These are phyloP conservation scores for Leishmania major DNA, from an alignment of 208 protist genomes.

Conservation along the genomic window DNA sequence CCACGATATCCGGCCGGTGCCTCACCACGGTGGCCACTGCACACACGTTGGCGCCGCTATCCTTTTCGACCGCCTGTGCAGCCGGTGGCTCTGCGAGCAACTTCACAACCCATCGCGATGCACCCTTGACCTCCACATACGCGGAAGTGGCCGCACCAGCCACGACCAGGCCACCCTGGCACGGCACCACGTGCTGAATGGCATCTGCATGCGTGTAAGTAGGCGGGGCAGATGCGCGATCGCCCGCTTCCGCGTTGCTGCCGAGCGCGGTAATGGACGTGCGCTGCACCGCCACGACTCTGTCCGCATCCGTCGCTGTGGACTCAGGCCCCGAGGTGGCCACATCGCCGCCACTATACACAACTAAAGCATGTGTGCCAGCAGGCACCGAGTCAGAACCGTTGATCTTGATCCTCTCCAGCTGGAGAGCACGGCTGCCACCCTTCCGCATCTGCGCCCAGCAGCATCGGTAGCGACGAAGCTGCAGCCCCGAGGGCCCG, in stretches of 20 bases:
- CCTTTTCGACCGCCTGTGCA: too few relatives aligned
- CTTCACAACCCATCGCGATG: slow-evolving; percentile 5
- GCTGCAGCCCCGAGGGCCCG: slow-evolving; percentile 1
- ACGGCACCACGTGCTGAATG: slow-evolving; percentile 21
- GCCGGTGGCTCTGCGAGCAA: neutral
- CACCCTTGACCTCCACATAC: slow-evolving; percentile 14
- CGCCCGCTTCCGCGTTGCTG: neutral
- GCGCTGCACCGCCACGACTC: slow-evolving; percentile 28
- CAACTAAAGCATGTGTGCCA: slow-evolving; percentile 26
- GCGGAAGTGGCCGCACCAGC: neutral
- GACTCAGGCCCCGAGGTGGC: neutral
- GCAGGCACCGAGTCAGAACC: neutral
- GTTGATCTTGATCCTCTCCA: slow-evolving; percentile 2
- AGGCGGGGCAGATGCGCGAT: neutral
- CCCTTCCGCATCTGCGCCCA: slow-evolving; percentile 9
- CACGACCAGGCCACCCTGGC: slow-evolving; percentile 20
- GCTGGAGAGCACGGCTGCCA: neutral
- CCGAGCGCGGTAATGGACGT: slow-evolving; percentile 6
- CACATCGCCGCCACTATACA: slow-evolving; percentile 23
- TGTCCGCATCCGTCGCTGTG: slow-evolving; percentile 7
- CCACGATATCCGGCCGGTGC: slow-evolving; percentile 12
- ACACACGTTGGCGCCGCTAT: neutral
- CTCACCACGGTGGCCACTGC: slow-evolving; percentile 10
- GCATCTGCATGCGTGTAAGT: slow-evolving; percentile 18
- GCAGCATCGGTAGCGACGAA: slow-evolving; percentile 26